A percentile compares a stretch with the other conserved stretches of the same genome.
These are phyloP conservation scores for Penicillium tannophilum DNA, from an alignment of 495 filamentous ascomycete genomes.

Conservation along the genomic window DNA sequence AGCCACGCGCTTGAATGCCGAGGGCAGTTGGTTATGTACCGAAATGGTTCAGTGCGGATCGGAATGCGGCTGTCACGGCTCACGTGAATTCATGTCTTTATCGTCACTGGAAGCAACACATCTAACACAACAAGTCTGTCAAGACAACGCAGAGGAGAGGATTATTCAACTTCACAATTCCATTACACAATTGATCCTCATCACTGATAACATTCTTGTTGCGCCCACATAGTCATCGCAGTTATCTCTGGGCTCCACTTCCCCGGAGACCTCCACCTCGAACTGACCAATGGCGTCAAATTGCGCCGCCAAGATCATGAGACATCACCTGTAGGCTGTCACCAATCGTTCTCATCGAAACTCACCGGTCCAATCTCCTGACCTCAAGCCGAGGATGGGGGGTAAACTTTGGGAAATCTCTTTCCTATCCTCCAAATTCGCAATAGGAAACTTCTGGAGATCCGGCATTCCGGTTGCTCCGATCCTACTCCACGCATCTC, in stretches of 20 bases:
- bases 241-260: slow-evolving; percentile 10
- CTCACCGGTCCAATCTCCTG: not conserved
- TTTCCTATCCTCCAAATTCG: not conserved
- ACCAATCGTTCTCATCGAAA: slow-evolving; percentile 1
- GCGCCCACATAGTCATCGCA: not conserved
- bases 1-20: not conserved
- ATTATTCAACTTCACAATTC: not conserved
- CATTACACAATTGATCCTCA: not conserved
- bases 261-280: not conserved
- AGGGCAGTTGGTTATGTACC: too few relatives aligned
- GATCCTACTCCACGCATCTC: slow-evolving; percentile 11
- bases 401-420: not conserved
- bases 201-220: not conserved
- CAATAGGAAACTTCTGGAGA: slow-evolving; percentile 25
- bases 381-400: not conserved
- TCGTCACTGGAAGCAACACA: too few relatives aligned
- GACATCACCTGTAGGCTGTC: slow-evolving; percentile 4
- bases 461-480: not conserved
- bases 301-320: slow-evolving; percentile 20
- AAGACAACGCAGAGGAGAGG: not conserved
- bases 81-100: not conserved
- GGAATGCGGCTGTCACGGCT: too few relatives aligned
- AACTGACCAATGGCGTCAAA: slow-evolving; percentile 31
- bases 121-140: not conserved
- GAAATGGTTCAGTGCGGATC: too few relatives aligned